Evolutionary conservation across 78 protist species (phyloP), one percentile per base, ranked within the genome.

Genomic region (Creolimax fragrantissima): DNA sequence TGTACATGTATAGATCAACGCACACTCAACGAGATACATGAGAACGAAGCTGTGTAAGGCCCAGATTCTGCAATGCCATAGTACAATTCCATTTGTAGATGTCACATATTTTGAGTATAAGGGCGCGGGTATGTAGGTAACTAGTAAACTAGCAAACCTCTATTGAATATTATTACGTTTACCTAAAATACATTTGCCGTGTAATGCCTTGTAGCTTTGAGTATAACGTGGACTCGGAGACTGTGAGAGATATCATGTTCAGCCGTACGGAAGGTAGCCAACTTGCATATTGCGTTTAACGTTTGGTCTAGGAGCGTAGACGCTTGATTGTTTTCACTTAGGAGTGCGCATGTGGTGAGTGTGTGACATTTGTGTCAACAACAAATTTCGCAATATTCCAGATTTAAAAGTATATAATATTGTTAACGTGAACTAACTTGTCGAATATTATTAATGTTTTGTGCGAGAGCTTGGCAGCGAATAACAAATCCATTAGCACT

Each of bases 201-300:
- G 74, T 17, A 58, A 17, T 58, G 17, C 39, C 39, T 58, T 58
- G 74, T 35, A 84, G 91, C n/a, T 92, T 92, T 39, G 90, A 88
- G n/a, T 92, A 86, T 32, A 81, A 91, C 32, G 37, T 92, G 35
- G 94, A 92, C 94, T 2, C 5, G 24, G 94, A 92, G n/a, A 43
- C 84, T 11, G 36, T 43, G 2, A 45, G 91, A 3, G 91, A 92
- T 5, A 92, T 92, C 32, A 43, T 39, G 42, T 92, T 92, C 45
- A 45, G 81, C 81, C 17, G 42, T 17, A 91, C 88, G 24, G 94
- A 92, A 35, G 93, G 93, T 91, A 84, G 3, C 43, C 7, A 32
- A n/a, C 91, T 89, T n/a, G n/a, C n/a, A n/a, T n/a, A n/a, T n/a
- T n/a, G n/a, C n/a, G n/a, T n/a, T n/a, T n/a, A n/a, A n/a, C n/a